Evolutionary conservation across 768 basidiomycete genomes (phyloP), one percentile per base, ranked within the genome.

Genomic region (Pleurotus salmoneostramineus): DNA sequence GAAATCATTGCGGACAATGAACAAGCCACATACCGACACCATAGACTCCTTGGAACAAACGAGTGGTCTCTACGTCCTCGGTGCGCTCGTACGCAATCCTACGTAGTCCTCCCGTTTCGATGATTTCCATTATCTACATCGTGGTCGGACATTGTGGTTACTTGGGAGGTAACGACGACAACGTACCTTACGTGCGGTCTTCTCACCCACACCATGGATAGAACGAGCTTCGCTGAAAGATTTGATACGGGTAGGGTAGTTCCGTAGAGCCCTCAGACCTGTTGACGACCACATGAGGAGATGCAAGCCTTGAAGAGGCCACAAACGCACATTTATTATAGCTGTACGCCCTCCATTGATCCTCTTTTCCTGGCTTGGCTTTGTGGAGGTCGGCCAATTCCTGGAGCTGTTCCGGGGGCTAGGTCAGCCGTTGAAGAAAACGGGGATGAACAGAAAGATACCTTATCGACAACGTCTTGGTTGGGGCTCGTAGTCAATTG

Each of bases 21-120:
- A 47, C 42, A 52, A 58, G 46, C 1, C 5, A 71, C 87, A 59
- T 60, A 84, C 93, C 94, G 58, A 95, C 91, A 34, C 91, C 93
- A 64, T 95, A 95, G 44, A 97, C 88, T 6, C 90, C 89, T 56
- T 82, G 81, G 65, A 96, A 95, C 7, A 84, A 47, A 21, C 75
- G 72, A 2, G 79, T 77, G 0, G 78, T 79, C 40, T 73, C 67
- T 1, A 89, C 77, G 51, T 89, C 89, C 36, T 82, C 83, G 1
- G 86, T 88, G 21, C 72, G 77, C 67, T 90, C 89, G 57, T 84
- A 85, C 35, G 71, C 72, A 56, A 94, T 85, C 12, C 91, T 82
- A 17, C 77, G 76, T 33, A 93, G 74, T n/a, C 79, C 72, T 0
- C 92, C 92, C 0, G 91, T 93, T 58, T 84, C 67, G 27, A 93